Evolutionary conservation across 768 basidiomycete species (phyloP), one percentile per base, ranked within the genome.

Genomic region (Psilocybe sp.): DNA sequence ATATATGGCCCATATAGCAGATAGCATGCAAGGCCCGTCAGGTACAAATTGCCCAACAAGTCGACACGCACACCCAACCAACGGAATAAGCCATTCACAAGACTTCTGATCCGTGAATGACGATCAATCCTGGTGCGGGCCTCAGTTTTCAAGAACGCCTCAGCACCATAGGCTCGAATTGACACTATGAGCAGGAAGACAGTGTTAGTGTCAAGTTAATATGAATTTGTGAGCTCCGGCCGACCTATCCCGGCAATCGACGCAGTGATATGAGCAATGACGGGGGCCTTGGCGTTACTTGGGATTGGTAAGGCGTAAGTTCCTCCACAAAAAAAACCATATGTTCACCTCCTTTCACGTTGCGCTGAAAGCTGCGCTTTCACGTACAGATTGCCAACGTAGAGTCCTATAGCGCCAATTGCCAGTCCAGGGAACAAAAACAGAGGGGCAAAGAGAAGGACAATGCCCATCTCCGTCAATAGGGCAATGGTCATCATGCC

Each of bases 131-230:
- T 72, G 15, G 64, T 54, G 46, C 75, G 60, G 7, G 78, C 73
- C 53, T 77, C 67, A 46, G 55, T 49, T 48, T 63, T 73, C 66
- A 75, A 82, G 3, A 65, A 52, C 37, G 71, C 65, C 65, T 85
- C 73, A 10, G 79, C 79, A 2, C 77, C 77, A 59, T 82, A 87
- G 2, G 84, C 85, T 19, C 84, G 71, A 48, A 87, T 80, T 7
- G 82, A 75, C 14, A 66, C 75, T 75, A 42, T 19, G 23, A 28
- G 7, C 3, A 28, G 7, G 10, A 36, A 18, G 31, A 36, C 15
- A 28, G 2, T 19, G 9, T 28, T 28, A 28, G 18, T 40, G 31
- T 31, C 34, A 54, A 39, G 8, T 10, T 7, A 13, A 32, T 36
- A 28, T 16, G 10, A 40, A 38, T 13, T 4, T 28, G 23, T 4